phyloP scores from a whole-genome alignment of 1,284 basidiomycete species.

The Irpex sp. region DNA sequence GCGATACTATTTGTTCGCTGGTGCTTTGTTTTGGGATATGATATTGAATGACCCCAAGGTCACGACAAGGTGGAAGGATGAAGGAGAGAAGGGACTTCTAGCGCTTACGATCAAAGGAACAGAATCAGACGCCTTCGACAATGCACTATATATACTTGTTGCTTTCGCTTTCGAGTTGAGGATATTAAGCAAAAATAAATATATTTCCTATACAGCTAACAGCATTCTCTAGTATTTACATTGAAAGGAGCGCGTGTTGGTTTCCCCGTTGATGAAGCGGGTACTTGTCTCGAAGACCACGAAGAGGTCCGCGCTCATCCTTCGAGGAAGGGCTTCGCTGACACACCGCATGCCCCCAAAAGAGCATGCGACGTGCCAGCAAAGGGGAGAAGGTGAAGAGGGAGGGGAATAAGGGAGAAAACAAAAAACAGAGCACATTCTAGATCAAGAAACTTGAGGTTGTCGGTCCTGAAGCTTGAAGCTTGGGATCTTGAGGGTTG shows the following conservation, averaged over 20 bases:
- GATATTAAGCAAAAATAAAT: too few species aligned
- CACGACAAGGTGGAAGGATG: too few species aligned
- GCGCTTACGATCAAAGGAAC: too few species aligned
- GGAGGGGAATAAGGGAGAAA: background rate
- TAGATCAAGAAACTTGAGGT: background rate
- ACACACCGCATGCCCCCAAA: background rate
- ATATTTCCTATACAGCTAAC: too few species aligned
- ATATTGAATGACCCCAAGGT: too few species aligned
- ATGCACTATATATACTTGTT: too few species aligned
- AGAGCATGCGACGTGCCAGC: background rate
- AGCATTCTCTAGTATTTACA: background rate
- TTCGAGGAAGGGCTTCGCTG: background rate
- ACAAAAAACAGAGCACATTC: background rate
- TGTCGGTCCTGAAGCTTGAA: background rate
- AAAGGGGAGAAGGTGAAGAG: background rate
- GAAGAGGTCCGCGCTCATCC: slow-evolving; percentile 6
- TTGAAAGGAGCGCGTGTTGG: slow-evolving; percentile 2
- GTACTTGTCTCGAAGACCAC: slow-evolving; percentile 7
- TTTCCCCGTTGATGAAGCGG: background rate
- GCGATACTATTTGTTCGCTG: too few species aligned
- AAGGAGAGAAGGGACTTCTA: too few species aligned
- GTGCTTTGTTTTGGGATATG: too few species aligned
- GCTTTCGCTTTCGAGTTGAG: too few species aligned
- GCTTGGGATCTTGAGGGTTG: background rate
- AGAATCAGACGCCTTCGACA: too few species aligned